These are phyloP conservation scores for Penicillium sp. DNA, from an alignment of 2,329 filamentous ascomycete genomes.

Conservation along the genomic window DNA sequence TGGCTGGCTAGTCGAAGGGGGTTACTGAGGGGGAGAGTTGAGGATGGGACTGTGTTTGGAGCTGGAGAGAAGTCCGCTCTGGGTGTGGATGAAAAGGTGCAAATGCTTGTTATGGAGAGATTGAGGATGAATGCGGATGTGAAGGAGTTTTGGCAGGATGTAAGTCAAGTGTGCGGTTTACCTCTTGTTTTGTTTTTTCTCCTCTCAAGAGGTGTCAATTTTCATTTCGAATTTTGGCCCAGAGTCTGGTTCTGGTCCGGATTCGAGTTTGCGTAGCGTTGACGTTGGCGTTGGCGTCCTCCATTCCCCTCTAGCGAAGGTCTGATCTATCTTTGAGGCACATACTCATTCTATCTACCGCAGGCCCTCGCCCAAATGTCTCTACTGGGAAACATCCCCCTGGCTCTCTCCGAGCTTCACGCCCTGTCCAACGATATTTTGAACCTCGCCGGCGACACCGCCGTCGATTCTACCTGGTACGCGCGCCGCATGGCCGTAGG, in stretches of 20 bases:
- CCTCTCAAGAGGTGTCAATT: constrained; percentile 3
- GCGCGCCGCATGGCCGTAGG: constrained; percentile 60
- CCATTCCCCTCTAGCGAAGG: too few species aligned
- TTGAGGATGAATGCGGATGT: constrained; percentile 68
- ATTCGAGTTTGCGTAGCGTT: too few species aligned
- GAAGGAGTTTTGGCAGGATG: constrained; percentile 79
- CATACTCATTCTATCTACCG: background rate
- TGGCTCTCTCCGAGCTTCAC: constrained; percentile 72
- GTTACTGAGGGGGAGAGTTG: constrained; percentile 31
- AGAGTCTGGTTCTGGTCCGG: too few species aligned
- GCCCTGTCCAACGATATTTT: constrained; percentile 86
- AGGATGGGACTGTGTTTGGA: constrained; percentile 24
- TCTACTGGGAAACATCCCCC: constrained; percentile 68
- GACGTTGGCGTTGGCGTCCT: too few species aligned
- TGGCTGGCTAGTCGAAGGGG: constrained; percentile 39
- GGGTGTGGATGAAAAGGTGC: constrained; percentile 59
- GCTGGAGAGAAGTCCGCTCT: constrained; percentile 20
- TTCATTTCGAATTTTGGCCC: background rate
- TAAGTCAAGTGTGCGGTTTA: constrained; percentile 37
- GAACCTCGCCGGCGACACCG: constrained; percentile 73
- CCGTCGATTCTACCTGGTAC: constrained; percentile 87
- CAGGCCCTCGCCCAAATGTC: constrained; percentile 88
- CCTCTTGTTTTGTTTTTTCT: background rate
- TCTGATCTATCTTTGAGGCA: background rate
- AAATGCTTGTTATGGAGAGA: constrained; percentile 67